phyloP scores from a whole-genome alignment of 495 filamentous ascomycete genomes.

The Xylaria bambusicola region DNA sequence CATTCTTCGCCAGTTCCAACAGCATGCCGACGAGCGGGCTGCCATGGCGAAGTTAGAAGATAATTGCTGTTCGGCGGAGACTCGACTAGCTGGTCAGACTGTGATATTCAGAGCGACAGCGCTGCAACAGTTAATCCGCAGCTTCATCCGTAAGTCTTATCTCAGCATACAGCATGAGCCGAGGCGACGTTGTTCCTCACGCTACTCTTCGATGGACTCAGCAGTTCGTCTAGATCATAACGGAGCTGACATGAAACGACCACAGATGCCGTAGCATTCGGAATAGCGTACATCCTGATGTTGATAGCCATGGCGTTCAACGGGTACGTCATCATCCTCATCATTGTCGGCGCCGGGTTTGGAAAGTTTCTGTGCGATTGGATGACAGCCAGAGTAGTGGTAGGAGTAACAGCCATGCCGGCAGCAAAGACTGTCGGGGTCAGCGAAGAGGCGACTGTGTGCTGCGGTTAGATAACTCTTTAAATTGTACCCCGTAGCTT shows the following conservation, averaged over 20 bases:
- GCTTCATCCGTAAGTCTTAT: conserved; percentile 37
- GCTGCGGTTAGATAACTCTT: conserved; percentile 27
- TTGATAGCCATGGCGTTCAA: conserved; percentile 58
- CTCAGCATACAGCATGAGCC: background rate
- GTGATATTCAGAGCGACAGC: conserved; percentile 48
- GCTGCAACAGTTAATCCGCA: conserved; percentile 50
- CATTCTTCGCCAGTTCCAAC: conserved; percentile 41
- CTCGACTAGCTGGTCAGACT: conserved; percentile 13
- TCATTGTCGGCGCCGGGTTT: conserved; percentile 54
- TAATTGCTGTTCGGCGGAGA: conserved; percentile 21
- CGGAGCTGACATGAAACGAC: background rate
- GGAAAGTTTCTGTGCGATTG: conserved; percentile 51
- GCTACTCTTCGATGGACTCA: background rate
- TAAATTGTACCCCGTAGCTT: background rate
- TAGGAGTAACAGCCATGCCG: conserved; percentile 16
- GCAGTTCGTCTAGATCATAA: background rate
- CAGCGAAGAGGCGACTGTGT: conserved; percentile 31
- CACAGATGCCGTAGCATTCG: conserved; percentile 48
- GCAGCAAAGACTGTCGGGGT: conserved; percentile 10
- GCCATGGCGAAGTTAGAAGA: conserved; percentile 19
- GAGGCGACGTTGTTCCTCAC: background rate
- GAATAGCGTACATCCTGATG: conserved; percentile 60
- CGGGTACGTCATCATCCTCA: conserved; percentile 59
- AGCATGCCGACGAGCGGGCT: conserved; percentile 36
- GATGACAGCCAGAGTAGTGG: conserved; percentile 30